Base-by-base conservation (phyloP, 495 filamentous ascomycete genomes). In the Astrothelium subdiscretum region DNA sequence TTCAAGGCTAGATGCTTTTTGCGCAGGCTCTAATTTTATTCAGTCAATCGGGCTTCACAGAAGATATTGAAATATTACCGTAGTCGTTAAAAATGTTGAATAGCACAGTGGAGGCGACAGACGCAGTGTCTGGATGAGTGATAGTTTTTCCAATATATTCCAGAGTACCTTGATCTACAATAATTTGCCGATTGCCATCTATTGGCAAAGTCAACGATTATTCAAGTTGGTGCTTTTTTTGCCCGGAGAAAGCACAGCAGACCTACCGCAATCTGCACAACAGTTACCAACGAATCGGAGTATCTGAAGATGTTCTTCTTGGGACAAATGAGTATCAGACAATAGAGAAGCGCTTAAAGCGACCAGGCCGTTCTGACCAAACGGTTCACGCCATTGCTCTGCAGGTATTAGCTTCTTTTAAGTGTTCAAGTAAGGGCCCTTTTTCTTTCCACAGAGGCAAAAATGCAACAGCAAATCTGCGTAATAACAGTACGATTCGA, bases 81-180 rank as follows among this genome's bases (percentile, higher is more conserved):
- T 54, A 54, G 24, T 54, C 48, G 24, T 54, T 54, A 6, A 54
- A 54, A 24, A 54, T 54, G 24, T 54, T 54, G 48, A 54, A 54
- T 4, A 54, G 48, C 20, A 54, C 48, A 5, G 48, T 54, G 3
- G 48, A 54, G 5, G 48, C n/a, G 2, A 54, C 48, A 5, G 48
- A 26, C 20, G 48, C 24, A 29, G 29, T 4, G 1, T 54, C 22
- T 26, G 48, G 20, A 54, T 54, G 10, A 4, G 20, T 26, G 6
- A 54, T 54, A 6, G 15, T 26, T 54, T n/a, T 29, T 54, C 22
- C 48, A 29, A 54, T 15, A 4, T 54, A 6, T 29, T 54, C 48
- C 22, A 54, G 48, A 54, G 22, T 2, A 29, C 48, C 48, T 26
- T 6, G 10, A 3, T 54, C 48, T 2, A 54, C 29, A 6, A 29